A percentile compares a stretch with the other conserved stretches of the same genome.
Evolutionary conservation across 2,329 filamentous ascomycete species (phyloP).

Genomic region (Aspergillus puulaauensis): DNA sequence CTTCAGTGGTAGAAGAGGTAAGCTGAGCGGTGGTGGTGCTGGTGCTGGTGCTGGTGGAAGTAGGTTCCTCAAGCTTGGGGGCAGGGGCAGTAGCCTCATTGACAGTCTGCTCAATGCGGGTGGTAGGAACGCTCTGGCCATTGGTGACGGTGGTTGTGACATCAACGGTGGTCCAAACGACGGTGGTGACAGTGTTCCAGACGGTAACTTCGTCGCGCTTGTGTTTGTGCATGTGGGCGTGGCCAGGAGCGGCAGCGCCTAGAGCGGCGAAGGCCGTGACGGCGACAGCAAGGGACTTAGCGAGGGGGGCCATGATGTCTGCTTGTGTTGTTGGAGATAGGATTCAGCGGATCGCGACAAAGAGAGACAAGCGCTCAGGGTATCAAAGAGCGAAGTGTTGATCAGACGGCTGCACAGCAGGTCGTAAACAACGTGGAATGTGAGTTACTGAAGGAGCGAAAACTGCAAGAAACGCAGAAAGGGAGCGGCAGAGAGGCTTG

Average conservation of each 20-base stretch:
- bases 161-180: constrained; percentile 50
- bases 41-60: constrained; percentile 2
- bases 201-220: constrained; percentile 43
- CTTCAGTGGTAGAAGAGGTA: constrained; percentile 4
- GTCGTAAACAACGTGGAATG: constrained; percentile 7
- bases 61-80: constrained; percentile 5
- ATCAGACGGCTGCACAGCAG: constrained; percentile 22
- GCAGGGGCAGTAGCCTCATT: constrained; percentile 18
- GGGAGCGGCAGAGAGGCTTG: constrained; percentile 20
- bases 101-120: constrained; percentile 4
- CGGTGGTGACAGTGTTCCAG: constrained; percentile 50
- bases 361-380: constrained; percentile 11
- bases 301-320: constrained; percentile 36
- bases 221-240: constrained; percentile 18
- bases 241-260: constrained; percentile 28
- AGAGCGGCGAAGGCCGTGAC: constrained; percentile 35
- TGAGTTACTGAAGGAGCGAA: constrained; percentile 10
- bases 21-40: constrained; percentile 16
- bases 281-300: constrained; percentile 37
- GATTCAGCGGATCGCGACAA: not conserved
- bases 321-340: constrained; percentile 4
- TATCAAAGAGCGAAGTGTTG: constrained; percentile 12
- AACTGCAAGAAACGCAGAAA: constrained; percentile 10
- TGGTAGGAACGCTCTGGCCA: constrained; percentile 23
- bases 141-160: constrained; percentile 50